Evolutionary conservation across 768 basidiomycete genomes (phyloP), one percentile per base, ranked within the genome.

Genomic region (Russula dissimulans): DNA sequence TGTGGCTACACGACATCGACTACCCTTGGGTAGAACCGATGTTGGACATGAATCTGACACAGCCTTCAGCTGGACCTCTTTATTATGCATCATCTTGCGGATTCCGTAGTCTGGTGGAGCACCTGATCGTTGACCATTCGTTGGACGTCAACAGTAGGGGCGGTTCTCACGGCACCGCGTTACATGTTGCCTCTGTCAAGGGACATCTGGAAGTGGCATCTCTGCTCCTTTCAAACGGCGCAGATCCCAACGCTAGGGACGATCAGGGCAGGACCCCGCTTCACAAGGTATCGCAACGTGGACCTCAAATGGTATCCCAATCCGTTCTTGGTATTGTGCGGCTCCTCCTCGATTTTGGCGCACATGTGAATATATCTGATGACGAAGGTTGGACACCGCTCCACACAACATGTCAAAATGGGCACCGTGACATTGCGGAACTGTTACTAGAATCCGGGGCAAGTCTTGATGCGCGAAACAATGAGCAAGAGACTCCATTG

Each of bases 1-100:
- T 57, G 29, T 61, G 60, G 60, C 3, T 53, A 22, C 29, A 52
- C 12, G 50, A 61, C 14, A 11, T 53, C 0, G 56, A 61, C n/a
- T 42, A 7, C 22, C 36, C 31, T 32, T 61, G 56, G 60, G 5
- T 15, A 6, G 8, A 38, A 10, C n/a, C 46, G 6, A 50, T 56
- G 47, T 32, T 34, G 4, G 9, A 17, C 3, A 11, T 8, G n/a
- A 38, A 22, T 18, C 55, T 55, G 18, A 26, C 17, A 7, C 18
- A 1, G 1, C 55, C 55, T 1, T 3, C 22, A 1, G 55, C 18
- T 0, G 12, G 1, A 4, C 55, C 60, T 0, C 14, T 61, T 7
- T 61, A 61, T 26, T 61, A 57, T 47, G 60, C 50, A 0, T 50
- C 38, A 22, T 4, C 47, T 4, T 61, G 60, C 22, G 49, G 55